Evolutionary conservation across 2,329 filamentous ascomycete species (phyloP), one percentile per base, ranked within the genome.

Genomic region (Neofusicoccum cordaticola): DNA sequence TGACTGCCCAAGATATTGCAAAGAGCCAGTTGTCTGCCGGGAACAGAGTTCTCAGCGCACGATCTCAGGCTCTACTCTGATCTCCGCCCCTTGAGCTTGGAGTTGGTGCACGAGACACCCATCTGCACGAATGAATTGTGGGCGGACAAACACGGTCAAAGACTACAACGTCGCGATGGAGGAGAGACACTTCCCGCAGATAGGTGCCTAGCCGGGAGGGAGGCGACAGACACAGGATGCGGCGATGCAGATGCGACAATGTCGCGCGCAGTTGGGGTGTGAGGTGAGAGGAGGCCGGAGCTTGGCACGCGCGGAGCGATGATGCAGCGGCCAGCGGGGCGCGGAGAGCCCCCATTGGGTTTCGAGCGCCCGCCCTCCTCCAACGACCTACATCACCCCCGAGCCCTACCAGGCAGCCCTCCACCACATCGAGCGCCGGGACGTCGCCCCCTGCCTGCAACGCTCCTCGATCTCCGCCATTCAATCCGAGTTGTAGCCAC

Each of bases 361-460:
- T 63, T 45, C 61, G 42, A 41, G 41, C 52, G 62, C 51, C 62
- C 62, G 51, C 62, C 50, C 62, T 48, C 62, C 22, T 64, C 62
- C 52, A 64, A 31, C 62, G 51, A 64, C 62, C 58, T 56, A 58
- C 62, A 64, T 48, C 62, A 64, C 62, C 62, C 62, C 62, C 62
- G 62, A 64, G 34, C 62, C 51, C 51, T 64, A 64, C 52, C 51
- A 57, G 62, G 51, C 52, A 58, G 52, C 44, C 52, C 51, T 48
- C 62, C 52, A 64, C 42, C 39, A 53, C 42, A 58, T n/a, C 52
- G 19, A 44, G 52, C 51, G 34, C 44, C 52, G 31, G 48, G 51
- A 47, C 31, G 31, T 69, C 64, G 64, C 62, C 52, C 66, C 64
- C 64, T 68, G 66, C 68, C 68, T 67, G 66, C 69, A 67, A 63